phyloP scores from a whole-genome alignment of 108 stramenopile genomes.

The Fistulifera solaris region DNA sequence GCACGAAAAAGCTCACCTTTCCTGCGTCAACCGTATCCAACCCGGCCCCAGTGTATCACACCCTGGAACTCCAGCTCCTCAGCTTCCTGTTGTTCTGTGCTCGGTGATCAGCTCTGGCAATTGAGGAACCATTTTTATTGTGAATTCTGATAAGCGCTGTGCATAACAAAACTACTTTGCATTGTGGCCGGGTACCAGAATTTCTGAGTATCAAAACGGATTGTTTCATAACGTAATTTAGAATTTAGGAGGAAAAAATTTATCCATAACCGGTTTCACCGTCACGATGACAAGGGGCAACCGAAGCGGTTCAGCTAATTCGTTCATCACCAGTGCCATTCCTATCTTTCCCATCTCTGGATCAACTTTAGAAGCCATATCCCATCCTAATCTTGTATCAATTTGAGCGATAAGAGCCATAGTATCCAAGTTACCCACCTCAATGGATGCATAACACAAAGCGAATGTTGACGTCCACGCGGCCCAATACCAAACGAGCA shows the following conservation, averaged over 20 bases:
- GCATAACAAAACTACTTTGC: no score
- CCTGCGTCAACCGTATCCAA: slow-evolving; percentile 23
- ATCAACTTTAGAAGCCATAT: slow-evolving; percentile 45
- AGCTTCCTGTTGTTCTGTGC: slow-evolving; percentile 17
- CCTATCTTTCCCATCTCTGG: slow-evolving; percentile 73
- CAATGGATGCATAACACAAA: slow-evolving; percentile 53
- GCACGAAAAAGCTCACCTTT: slow-evolving; percentile 37
- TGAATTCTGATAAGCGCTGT: no score
- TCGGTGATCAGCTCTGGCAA: background rate
- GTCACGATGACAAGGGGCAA: slow-evolving; percentile 76
- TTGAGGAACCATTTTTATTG: no score
- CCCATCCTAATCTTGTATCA: slow-evolving; percentile 48
- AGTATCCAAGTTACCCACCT: slow-evolving; percentile 66
- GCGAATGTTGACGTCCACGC: slow-evolving; percentile 63
- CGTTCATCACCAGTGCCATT: slow-evolving; percentile 64
- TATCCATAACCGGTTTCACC: slow-evolving; percentile 75
- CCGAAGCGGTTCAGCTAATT: slow-evolving; percentile 72
- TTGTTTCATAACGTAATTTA: slow-evolving; percentile 5
- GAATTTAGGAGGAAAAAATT: slow-evolving; percentile 40
- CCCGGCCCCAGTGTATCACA: slow-evolving; percentile 20
- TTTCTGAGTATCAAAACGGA: no score
- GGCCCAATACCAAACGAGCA: slow-evolving; percentile 72
- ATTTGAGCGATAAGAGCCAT: slow-evolving; percentile 39
- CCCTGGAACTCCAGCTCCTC: slow-evolving; percentile 23
- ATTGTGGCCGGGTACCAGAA: no score